Percentiles rank a stretch among this genome's conserved stretches.
These are phyloP conservation scores for Phytophthora pseudosyringae DNA, from an alignment of 352 stramenopile genomes.

Conservation along the genomic window DNA sequence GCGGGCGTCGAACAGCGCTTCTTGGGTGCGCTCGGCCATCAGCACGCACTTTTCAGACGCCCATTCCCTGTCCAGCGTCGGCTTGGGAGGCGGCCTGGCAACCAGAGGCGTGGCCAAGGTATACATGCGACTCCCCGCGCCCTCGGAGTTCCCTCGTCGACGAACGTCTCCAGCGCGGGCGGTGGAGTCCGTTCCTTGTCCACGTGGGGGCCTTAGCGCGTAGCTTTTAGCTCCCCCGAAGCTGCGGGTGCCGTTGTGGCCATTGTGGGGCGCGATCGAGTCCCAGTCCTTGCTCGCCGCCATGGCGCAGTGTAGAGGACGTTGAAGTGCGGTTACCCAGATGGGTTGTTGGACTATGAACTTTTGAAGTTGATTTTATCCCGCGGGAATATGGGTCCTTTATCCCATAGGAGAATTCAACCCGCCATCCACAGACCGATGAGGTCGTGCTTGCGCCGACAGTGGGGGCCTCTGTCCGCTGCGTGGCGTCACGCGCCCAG, in stretches of 20 bases:
- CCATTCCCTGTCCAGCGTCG: slow-evolving; percentile 13
- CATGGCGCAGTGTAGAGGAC: not conserved
- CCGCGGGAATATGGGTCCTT: no score
- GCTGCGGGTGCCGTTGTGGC: not conserved
- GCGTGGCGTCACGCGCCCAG: slow-evolving; percentile 2
- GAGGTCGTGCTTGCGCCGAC: slow-evolving; percentile 6
- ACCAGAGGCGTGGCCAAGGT: slow-evolving; percentile 16
- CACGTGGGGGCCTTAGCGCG: slow-evolving; percentile 8
- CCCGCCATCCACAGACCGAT: not conserved
- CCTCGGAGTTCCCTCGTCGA: slow-evolving; percentile 33
- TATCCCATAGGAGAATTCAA: no score
- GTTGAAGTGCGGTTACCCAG: slow-evolving; percentile 28
- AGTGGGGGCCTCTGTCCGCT: slow-evolving; percentile 18
- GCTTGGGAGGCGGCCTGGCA: slow-evolving; percentile 10
- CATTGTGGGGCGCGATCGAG: slow-evolving; percentile 5
- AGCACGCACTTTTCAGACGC: slow-evolving; percentile 48
- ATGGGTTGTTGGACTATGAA: no score
- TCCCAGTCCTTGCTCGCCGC: slow-evolving; percentile 20
- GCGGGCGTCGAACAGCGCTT: slow-evolving; percentile 41
- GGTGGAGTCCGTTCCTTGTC: not conserved
- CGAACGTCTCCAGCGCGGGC: slow-evolving; percentile 8
- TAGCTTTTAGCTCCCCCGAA: slow-evolving; percentile 13
- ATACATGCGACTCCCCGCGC: slow-evolving; percentile 22
- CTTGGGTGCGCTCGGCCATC: slow-evolving; percentile 40
- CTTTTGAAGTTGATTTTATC: no score